Percentiles rank a stretch among this genome's conserved stretches.
phyloP scores from a whole-genome alignment of 2,329 filamentous ascomycete species.

The Rhynchosporium agropyri region DNA sequence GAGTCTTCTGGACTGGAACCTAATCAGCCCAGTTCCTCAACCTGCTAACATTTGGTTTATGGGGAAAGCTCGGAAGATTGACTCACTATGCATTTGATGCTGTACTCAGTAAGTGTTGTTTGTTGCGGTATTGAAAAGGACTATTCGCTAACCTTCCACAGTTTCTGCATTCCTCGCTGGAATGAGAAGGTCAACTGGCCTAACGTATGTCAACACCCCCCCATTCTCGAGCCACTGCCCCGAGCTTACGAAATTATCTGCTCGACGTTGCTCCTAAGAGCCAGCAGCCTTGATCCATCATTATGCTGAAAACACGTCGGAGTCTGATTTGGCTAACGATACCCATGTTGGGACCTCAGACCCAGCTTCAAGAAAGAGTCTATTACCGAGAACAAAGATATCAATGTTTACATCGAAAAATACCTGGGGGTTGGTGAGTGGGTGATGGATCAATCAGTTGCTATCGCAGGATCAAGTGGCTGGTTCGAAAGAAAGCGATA shows the following conservation, averaged over 20 bases:
- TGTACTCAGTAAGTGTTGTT: conserved; percentile 72
- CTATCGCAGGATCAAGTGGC: conserved; percentile 81
- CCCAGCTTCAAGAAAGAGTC: conserved; percentile 87
- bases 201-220: conserved; percentile 74
- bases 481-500: conserved; percentile 91
- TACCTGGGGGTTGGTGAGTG: conserved; percentile 96
- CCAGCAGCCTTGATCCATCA: background rate
- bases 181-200: conserved; percentile 94
- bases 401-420: conserved; percentile 87
- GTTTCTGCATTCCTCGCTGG: conserved; percentile 96
- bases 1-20: conserved; percentile 47
- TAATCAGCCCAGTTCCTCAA: conserved; percentile 59
- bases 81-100: conserved; percentile 97
- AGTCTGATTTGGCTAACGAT: conserved; percentile 48
- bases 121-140: conserved; percentile 14
- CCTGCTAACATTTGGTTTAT: conserved; percentile 69
- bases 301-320: background rate
- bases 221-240: background rate
- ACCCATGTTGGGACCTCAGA: conserved; percentile 51
- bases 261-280: background rate
- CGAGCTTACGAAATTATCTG: background rate
- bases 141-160: conserved; percentile 45
- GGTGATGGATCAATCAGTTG: conserved; percentile 97
- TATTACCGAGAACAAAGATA: conserved; percentile 78
- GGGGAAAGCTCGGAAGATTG: conserved; percentile 84